These are phyloP conservation scores for Pythium sukuiense DNA, from an alignment of 352 stramenopile genomes.

Conservation along the genomic window DNA sequence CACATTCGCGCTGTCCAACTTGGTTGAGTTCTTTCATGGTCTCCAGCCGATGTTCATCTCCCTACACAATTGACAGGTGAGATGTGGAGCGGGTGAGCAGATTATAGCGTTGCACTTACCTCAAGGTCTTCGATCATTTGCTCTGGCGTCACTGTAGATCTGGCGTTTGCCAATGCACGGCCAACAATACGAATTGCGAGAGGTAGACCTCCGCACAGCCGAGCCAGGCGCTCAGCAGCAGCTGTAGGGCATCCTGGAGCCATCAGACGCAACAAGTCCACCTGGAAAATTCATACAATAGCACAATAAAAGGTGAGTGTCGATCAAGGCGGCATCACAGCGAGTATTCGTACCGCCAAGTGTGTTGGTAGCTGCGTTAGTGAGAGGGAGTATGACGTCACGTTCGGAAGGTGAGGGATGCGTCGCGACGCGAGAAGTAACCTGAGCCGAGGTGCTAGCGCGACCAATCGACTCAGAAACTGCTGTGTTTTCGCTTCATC, in stretches of 20 bases:
- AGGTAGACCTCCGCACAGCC: constrained; percentile 70
- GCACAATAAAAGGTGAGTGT: no score
- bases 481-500: constrained; percentile 72
- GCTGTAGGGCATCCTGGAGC: constrained; percentile 55
- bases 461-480: constrained; percentile 61
- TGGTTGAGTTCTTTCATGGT: constrained; percentile 76
- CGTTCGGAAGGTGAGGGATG: constrained; percentile 70
- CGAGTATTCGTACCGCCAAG: constrained; percentile 44
- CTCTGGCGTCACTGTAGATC: constrained; percentile 67
- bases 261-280: constrained; percentile 61
- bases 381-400: constrained; percentile 72
- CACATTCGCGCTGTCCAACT: constrained; percentile 73
- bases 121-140: constrained; percentile 81
- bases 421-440: constrained; percentile 71
- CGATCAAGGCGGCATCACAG: no score
- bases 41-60: constrained; percentile 66
- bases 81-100: neutral
- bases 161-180: constrained; percentile 67
- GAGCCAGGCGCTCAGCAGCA: constrained; percentile 56
- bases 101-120: constrained; percentile 17
- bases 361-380: constrained; percentile 64
- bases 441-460: constrained; percentile 61
- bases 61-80: constrained; percentile 24
- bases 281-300: constrained; percentile 29
- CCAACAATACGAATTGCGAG: constrained; percentile 78